Evolutionary conservation across 768 basidiomycete species (phyloP).

Genomic region (Amanita polypyramis): DNA sequence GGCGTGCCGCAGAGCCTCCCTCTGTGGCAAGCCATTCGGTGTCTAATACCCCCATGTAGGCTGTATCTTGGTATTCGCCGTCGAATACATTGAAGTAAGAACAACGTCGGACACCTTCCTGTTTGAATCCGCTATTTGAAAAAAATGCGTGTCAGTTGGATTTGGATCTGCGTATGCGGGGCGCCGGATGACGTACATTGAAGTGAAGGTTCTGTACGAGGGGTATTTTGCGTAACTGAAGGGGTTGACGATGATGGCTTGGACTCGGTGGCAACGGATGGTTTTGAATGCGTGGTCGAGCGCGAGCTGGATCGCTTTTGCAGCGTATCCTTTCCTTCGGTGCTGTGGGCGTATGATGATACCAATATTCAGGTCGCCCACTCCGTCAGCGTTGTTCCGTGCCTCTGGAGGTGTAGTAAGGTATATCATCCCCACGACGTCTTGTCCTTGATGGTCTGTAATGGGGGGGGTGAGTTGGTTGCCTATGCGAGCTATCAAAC

Average conservation of each 20-base stretch:
- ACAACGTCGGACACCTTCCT: constrained; percentile 54
- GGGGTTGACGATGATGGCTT: constrained; percentile 38
- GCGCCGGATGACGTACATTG: constrained; percentile 16
- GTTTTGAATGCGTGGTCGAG: constrained; percentile 38
- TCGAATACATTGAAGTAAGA: constrained; percentile 37
- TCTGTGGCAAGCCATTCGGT: constrained; percentile 43
- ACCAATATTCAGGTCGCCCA: constrained; percentile 44
- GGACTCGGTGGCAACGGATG: constrained; percentile 38
- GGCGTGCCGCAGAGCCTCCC: background rate
- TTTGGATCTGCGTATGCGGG: too few species aligned
- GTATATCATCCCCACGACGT: constrained; percentile 33
- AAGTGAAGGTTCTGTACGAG: constrained; percentile 1
- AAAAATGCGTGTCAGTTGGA: background rate
- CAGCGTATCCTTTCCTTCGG: constrained; percentile 33
- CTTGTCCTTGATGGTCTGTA: background rate
- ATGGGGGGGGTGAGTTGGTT: background rate
- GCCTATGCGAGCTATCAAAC: background rate
- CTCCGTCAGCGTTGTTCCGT: constrained; percentile 17
- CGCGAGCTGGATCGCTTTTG: constrained; percentile 33
- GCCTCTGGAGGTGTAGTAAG: constrained; percentile 15
- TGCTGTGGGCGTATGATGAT: constrained; percentile 31
- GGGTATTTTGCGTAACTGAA: constrained; percentile 2
- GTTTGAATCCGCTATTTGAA: constrained; percentile 37
- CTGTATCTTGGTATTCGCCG: constrained; percentile 46
- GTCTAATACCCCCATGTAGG: constrained; percentile 48